Base-by-base conservation (phyloP, 208 protist genomes). In the Wallacemonas sp. region DNA sequence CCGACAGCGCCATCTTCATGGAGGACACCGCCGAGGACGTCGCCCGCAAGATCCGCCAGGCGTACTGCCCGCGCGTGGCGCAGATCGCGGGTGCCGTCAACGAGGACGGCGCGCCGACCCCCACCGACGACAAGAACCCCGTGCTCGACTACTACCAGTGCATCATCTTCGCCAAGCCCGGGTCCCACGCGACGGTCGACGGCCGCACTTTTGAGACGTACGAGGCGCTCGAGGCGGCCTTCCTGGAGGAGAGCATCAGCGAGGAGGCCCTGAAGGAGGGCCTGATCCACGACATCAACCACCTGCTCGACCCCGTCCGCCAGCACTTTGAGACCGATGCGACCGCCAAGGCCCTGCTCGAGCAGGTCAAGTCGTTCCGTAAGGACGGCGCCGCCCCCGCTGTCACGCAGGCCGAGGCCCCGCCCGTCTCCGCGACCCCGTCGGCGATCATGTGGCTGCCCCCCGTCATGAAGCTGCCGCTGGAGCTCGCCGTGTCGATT, bases 1-100 rank as follows among this genome's bases (percentile, higher is more conserved):
- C 97, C 12, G 96, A 99, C 65, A 98, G 96, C 54, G 98, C 99
- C 57, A 99, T 99, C 63, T 99, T 99, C 72, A 99, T 99, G 97
- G 98, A 99, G 72, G 99, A 99, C 72, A 82, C 76, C 42, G 76
- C 61, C 12, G 94, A 97, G 62, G 98, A 99, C 45, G 98, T 99
- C 3, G 83, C 81, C 14, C 78, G 83, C 8, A 99, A 99, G 77
- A 96, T 99, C 33, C 74, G 74, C 1, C 84, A 94, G 33, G 98
- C 97, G 7, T 99, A 95, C 81, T 99, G 98, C 83, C 96, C 96
- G 22, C 73, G 82, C 32, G 80, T 82, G 12, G 67, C 63, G 32
- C 89, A 94, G 65, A 57, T 76, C 2, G 65, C 50, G 32, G 25
- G 39, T 16, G 81, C 61, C 41, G 72, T 93, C 38, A 83, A 72